Evolutionary conservation across 2,329 filamentous ascomycete species (phyloP).

Genomic region (Colletotrichum filicis): DNA sequence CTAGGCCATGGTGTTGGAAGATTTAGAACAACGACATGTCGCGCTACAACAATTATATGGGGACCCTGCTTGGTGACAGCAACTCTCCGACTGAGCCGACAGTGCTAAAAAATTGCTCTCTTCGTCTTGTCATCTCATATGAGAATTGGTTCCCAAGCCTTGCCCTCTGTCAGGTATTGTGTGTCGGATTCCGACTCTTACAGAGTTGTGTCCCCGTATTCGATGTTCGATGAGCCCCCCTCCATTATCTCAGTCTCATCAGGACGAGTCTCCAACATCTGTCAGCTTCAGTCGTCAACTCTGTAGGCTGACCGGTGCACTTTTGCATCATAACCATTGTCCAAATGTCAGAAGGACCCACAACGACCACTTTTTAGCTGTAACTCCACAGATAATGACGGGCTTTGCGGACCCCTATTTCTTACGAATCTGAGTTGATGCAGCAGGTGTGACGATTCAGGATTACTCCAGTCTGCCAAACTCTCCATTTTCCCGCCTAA

Average conservation of each 20-base stretch:
- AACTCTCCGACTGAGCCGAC: constrained; percentile 12
- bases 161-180: background rate
- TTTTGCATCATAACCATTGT: constrained; percentile 19
- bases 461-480: background rate
- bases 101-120: background rate
- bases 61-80: constrained; percentile 9
- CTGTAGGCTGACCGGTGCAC: background rate
- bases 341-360: background rate
- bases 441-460: background rate
- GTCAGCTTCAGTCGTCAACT: background rate
- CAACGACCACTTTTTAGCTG: background rate
- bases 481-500: background rate
- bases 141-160: background rate
- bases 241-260: background rate
- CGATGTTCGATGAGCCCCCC: background rate
- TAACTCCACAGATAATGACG: background rate
- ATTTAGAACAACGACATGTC: background rate
- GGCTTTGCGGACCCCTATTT: background rate
- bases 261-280: background rate
- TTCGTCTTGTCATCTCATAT: background rate
- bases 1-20: constrained; percentile 1
- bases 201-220: background rate
- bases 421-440: background rate
- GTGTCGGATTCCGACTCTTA: constrained; percentile 5
- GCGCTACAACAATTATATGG: constrained; percentile 5